Base-by-base conservation (phyloP, 1,284 basidiomycete species). In the Thelephora terrestris region DNA sequence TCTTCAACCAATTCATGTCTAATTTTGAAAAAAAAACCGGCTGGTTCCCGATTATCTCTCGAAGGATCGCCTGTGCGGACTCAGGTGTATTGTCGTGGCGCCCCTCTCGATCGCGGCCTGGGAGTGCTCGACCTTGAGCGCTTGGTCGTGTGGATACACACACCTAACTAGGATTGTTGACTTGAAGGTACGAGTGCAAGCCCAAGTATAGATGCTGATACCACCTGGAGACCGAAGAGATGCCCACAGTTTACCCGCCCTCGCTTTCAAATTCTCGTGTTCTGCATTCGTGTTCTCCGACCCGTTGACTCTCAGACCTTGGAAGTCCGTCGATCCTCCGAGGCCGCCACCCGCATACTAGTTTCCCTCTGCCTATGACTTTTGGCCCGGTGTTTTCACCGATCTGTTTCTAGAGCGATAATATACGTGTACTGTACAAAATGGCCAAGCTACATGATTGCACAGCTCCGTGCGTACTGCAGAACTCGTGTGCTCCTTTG, bases 171-270 rank as follows among this genome's bases (percentile, higher is more conserved):
- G 65, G 20, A 72, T 59, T 20, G 77, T 73, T 51, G 71, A 75
- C 37, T 64, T 61, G 47, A 78, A 64, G 1, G 71, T 65, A 16
- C 53, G 61, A 18, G 74, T 71, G 10, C 75, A n/a, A n/a, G n/a
- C n/a, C n/a, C n/a, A n/a, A 76, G 53, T 76, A 78, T 7, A 78
- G 62, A 48, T 69, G 67, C 40, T 71, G 63, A 58, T 77, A 75
- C 58, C 75, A 67, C 35, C 63, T 63, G 49, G 76, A 74, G 57
- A n/a, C n/a, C n/a, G n/a, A n/a, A n/a, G n/a, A n/a, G n/a, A n/a
- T n/a, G n/a, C n/a, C n/a, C n/a, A n/a, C n/a, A n/a, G n/a, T n/a
- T n/a, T n/a, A n/a, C n/a, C n/a, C n/a, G n/a, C n/a, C n/a, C n/a
- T n/a, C n/a, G n/a, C n/a, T n/a, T n/a, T n/a, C n/a, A n/a, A n/a